Evolutionary conservation across 192 early-diverging fungal species (phyloP).

Genomic region (Tieghemiomyces parasiticus): DNA sequence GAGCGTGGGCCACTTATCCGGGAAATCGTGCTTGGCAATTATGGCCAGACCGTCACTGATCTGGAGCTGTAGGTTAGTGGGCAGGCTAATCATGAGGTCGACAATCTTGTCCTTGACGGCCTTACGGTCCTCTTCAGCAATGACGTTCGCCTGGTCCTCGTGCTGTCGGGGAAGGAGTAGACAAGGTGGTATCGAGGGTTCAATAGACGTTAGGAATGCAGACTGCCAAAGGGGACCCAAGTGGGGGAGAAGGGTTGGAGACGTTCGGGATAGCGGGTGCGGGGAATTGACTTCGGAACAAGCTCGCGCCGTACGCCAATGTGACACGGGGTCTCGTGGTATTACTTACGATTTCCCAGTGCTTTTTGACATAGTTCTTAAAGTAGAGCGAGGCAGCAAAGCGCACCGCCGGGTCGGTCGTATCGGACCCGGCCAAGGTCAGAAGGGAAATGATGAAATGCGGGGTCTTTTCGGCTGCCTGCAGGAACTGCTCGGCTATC

Average conservation of each 20-base stretch:
- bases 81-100: constrained; percentile 66
- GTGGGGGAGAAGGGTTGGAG: too few species aligned
- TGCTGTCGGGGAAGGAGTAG: constrained; percentile 16
- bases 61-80: constrained; percentile 68
- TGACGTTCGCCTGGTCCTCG: constrained; percentile 22
- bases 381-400: constrained; percentile 80
- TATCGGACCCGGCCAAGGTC: constrained; percentile 49
- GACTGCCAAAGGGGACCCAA: too few species aligned
- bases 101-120: constrained; percentile 79
- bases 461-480: constrained; percentile 33
- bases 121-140: constrained; percentile 42
- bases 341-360: constrained; percentile 48
- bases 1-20: constrained; percentile 70
- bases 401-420: constrained; percentile 41
- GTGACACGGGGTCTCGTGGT: too few species aligned
- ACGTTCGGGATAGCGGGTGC: too few species aligned
- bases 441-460: constrained; percentile 60
- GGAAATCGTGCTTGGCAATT: constrained; percentile 90
- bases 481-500: constrained; percentile 41
- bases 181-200: too few species aligned
- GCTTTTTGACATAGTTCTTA: constrained; percentile 89
- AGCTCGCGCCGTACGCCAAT: too few species aligned
- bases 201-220: too few species aligned
- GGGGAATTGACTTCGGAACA: too few species aligned
- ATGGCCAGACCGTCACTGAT: constrained; percentile 85